Evolutionary conservation across 192 early-diverging fungal species (phyloP).

Genomic region (Gaertneriomyces sp.): DNA sequence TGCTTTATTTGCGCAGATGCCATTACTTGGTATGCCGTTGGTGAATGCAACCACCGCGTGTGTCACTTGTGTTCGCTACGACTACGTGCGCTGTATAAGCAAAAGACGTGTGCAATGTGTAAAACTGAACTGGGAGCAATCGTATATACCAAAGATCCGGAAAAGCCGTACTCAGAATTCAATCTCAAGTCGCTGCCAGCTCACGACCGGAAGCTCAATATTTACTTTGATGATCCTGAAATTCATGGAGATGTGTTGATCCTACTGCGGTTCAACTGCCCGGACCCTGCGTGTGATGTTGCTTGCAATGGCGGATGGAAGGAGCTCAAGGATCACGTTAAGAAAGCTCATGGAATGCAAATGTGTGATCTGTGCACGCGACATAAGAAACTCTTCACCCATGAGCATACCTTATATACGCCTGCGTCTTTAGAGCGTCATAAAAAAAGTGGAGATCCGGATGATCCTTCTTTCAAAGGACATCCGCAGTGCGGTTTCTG

Average conservation of each 20-base stretch:
- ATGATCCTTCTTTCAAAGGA: slow-evolving; percentile 58
- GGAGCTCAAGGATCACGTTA: slow-evolving; percentile 79
- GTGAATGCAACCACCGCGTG: slow-evolving; percentile 87
- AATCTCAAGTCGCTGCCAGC: slow-evolving; percentile 46
- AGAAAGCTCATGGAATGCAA: slow-evolving; percentile 65
- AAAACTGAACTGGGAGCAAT: slow-evolving; percentile 83
- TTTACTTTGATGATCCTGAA: slow-evolving; percentile 72
- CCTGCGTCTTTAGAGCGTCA: slow-evolving; percentile 72
- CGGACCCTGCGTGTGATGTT: slow-evolving; percentile 69
- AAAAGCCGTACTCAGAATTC: slow-evolving; percentile 43
- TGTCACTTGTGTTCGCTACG: slow-evolving; percentile 92
- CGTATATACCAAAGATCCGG: slow-evolving; percentile 69
- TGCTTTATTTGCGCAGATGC: slow-evolving; percentile 92
- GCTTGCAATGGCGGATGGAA: slow-evolving; percentile 75
- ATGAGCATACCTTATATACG: slow-evolving; percentile 87
- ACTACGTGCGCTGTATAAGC: slow-evolving; percentile 84
- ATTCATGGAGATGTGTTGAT: slow-evolving; percentile 72
- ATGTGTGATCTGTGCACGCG: slow-evolving; percentile 85
- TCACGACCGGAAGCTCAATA: slow-evolving; percentile 62
- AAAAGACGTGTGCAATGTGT: slow-evolving; percentile 82
- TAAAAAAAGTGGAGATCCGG: slow-evolving; percentile 62
- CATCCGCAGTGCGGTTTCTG: slow-evolving; percentile 95
- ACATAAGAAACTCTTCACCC: slow-evolving; percentile 88
- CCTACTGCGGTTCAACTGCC: slow-evolving; percentile 82
- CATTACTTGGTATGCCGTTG: slow-evolving; percentile 75